Base-by-base conservation (phyloP, 2,329 filamentous ascomycete species). In the Trichoderma aggressivum region DNA sequence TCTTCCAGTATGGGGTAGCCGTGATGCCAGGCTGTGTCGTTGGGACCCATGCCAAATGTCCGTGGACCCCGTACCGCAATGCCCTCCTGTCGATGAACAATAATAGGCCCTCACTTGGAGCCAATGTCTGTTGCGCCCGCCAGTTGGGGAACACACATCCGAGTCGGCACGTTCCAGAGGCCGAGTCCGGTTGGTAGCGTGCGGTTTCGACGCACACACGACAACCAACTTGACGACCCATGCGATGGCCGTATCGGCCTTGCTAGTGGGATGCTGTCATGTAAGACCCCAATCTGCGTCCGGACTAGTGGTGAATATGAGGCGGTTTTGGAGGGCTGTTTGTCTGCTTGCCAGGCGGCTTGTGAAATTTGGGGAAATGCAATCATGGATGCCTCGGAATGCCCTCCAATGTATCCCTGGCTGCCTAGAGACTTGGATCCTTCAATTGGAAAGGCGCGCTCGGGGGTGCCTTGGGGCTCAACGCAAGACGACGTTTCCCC, bases 261-360 rank as follows among this genome's bases (percentile, higher is more conserved):
- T 32, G 56, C 56, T 59, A 59, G 56, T 32, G 39, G 24, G 21
- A 34, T 69, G 65, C 65, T 69, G 56, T 61, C 65, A 61, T 69
- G 65, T 61, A 53, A 36, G 55, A 50, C 56, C 43, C 56, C 39
- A 61, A 50, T 14, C 43, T 60, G 36, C 36, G 56, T 60, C 5
- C 3, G 65, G 24, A 69, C 39, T 69, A 69, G 65, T 58, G 28
- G 56, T 28, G 16, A n/a, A n/a, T 53, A n/a, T 50, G n/a, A 43
- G n/a, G 24, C 10, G 28, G 32, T 30, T 26, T 58, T n/a, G 26
- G 47, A 55, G 21, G 30, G 16, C 56, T n/a, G 30, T 10, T 18
- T 24, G 24, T 43, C 26, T 58, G 39, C 55, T 16, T 21, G 64
- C 26, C 26, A 39, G 43, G 32, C 53, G 26, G 36, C 36, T 36